A percentile compares a stretch with the other conserved stretches of the same genome.
These are phyloP conservation scores for Ceratobasidium sp. DNA, from an alignment of 1,284 basidiomycete genomes.

Conservation along the genomic window DNA sequence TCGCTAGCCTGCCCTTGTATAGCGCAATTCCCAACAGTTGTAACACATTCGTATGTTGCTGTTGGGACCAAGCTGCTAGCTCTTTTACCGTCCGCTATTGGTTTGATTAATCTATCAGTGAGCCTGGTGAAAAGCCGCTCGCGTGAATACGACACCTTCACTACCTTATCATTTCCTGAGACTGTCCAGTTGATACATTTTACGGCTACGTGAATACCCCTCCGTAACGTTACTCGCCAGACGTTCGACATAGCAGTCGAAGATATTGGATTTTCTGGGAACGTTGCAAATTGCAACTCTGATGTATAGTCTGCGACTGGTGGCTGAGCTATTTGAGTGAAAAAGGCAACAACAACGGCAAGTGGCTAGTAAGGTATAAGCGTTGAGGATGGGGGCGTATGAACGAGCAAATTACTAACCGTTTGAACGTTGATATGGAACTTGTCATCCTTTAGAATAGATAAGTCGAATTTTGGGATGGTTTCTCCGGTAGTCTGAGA, in stretches of 20 bases:
- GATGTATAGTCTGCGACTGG: not conserved
- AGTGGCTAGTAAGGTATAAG: not conserved
- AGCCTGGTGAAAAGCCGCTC: no score
- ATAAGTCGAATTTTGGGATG: no score
- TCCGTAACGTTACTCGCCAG: not conserved
- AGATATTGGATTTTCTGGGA: not conserved
- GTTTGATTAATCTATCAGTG: no score
- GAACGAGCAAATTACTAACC: not conserved
- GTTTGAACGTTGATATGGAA: not conserved
- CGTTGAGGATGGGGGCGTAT: no score
- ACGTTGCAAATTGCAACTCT: not conserved
- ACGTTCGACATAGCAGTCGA: not conserved
- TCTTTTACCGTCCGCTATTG: no score
- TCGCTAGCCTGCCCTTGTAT: not conserved
- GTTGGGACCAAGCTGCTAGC: not conserved
- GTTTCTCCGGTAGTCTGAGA: no score
- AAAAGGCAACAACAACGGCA: not conserved
- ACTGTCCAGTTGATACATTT: not conserved
- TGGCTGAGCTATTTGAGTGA: not conserved
- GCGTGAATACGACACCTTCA: no score
- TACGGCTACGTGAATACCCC: not conserved
- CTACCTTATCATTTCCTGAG: slow-evolving; percentile 3
- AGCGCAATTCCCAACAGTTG: not conserved
- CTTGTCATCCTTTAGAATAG: not conserved
- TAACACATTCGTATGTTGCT: not conserved